phyloP scores from a whole-genome alignment of 306 rosid genomes.

The Gynostemma pentaphyllum region DNA sequence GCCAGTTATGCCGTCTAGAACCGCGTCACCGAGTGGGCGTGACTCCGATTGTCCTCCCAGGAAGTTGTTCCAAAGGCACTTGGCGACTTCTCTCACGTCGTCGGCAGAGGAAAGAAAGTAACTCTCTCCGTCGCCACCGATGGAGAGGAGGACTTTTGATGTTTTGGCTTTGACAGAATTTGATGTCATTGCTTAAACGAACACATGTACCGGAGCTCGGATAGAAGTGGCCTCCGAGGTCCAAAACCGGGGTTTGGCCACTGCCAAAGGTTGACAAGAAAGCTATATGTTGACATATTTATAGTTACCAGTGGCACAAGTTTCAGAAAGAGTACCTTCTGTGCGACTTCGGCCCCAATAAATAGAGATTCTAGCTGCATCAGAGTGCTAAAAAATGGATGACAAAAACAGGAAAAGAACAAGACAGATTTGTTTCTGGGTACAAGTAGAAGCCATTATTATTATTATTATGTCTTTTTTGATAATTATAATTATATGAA shows the following conservation, averaged over 20 bases:
- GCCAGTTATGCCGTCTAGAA: slow-evolving; percentile 48
- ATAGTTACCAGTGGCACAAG: slow-evolving; percentile 51
- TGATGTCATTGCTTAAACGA: slow-evolving; percentile 21
- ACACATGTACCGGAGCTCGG: slow-evolving; percentile 24
- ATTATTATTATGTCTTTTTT: no score
- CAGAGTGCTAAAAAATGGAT: no score
- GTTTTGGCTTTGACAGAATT: slow-evolving; percentile 26
- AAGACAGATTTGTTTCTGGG: no score
- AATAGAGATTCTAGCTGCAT: slow-evolving; percentile 19
- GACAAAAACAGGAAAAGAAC: no score
- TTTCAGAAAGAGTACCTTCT: slow-evolving; percentile 36
- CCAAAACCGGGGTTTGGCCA: slow-evolving; percentile 22
- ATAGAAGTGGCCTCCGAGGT: slow-evolving; percentile 36
- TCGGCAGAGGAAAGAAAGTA: slow-evolving; percentile 36
- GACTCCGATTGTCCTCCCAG: slow-evolving; percentile 35
- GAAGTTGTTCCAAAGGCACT: slow-evolving; percentile 43
- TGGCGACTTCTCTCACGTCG: slow-evolving; percentile 27
- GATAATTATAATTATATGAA: no score
- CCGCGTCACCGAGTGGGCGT: slow-evolving; percentile 40
- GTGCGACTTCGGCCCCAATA: slow-evolving; percentile 48
- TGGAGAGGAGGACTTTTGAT: slow-evolving; percentile 53
- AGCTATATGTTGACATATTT: slow-evolving; percentile 47
- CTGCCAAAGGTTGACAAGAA: slow-evolving; percentile 39
- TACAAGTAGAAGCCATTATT: no score
- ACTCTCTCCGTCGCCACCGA: slow-evolving; percentile 31